Evolutionary conservation across 2,329 filamentous ascomycete species (phyloP), one percentile per base, ranked within the genome.

Genomic region (Colletotrichum coccodes): DNA sequence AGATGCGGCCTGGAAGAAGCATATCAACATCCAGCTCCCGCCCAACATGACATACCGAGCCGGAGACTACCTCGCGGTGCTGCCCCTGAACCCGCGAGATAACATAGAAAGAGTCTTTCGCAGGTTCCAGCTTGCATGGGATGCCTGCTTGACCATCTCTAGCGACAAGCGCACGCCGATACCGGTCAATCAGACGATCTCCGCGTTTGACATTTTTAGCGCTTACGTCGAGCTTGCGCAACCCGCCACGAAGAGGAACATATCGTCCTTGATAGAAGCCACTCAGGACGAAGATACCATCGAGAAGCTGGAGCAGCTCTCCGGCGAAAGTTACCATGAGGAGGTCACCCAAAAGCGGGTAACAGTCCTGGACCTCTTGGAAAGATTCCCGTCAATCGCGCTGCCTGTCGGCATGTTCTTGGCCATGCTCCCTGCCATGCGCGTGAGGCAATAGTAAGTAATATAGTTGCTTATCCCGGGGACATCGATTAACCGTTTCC

Each of bases 61-160:
- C 2, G 93, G 93, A 16, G 93, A 95, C 75, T 95, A 96, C 76
- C 85, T 95, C 0, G 91, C 91, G 0, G 83, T 94, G 3, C 82
- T 94, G 1, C 93, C 93, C 0, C 79, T 93, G 34, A 95, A 95
- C 76, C 89, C 89, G 1, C 84, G 84, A 52, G 79, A 85, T 34
- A 89, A 83, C 11, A 87, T 95, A 3, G 83, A 85, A 5, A 85
- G 91, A 9, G 91, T 88, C 0, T 88, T 94, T 79, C 82, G 86
- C 21, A 83, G 86, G 23, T 95, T 94, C 76, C 81, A 86, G 1
- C 80, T 95, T 0, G 86, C 91, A 0, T 92, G 90, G 88, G 92
- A 95, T 76, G 87, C 90, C 3, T 85, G 88, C 70, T 79, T 94
- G 49, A 89, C 86, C 9, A 89, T 94, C 53, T 79, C 81, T 3